Percentiles rank a stretch among this genome's conserved stretches.
Evolutionary conservation across 352 stramenopile genomes (phyloP).

Genomic region (Elongisporangium anandrum): DNA sequence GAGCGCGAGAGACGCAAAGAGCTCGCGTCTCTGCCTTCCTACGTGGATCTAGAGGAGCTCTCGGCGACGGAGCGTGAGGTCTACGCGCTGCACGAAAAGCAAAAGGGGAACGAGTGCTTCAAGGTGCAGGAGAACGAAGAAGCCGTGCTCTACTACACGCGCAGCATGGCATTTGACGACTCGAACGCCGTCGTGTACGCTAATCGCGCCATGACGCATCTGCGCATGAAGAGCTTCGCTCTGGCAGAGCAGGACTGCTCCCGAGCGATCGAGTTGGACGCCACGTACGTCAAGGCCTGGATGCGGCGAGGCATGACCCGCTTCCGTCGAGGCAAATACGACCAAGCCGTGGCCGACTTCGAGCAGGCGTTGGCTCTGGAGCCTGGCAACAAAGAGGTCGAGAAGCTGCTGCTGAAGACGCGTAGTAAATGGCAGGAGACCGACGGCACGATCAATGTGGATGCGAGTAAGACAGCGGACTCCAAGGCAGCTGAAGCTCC

Average conservation of each 20-base stretch:
- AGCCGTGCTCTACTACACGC: slow-evolving; percentile 85
- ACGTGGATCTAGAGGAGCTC: slow-evolving; percentile 50
- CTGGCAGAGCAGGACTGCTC: slow-evolving; percentile 86
- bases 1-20: slow-evolving; percentile 43
- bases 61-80: slow-evolving; percentile 44
- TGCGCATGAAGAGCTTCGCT: slow-evolving; percentile 81
- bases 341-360: slow-evolving; percentile 81
- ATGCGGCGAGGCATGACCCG: slow-evolving; percentile 84
- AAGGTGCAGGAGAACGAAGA: slow-evolving; percentile 79
- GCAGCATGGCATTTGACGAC: slow-evolving; percentile 82
- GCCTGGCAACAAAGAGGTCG: slow-evolving; percentile 63
- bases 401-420: slow-evolving; percentile 75
- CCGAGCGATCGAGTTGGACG: slow-evolving; percentile 68
- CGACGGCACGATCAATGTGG: slow-evolving; percentile 23
- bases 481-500: neutral
- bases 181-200: slow-evolving; percentile 74
- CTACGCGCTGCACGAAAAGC: slow-evolving; percentile 77
- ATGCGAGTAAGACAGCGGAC: slow-evolving; percentile 4
- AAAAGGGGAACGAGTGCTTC: slow-evolving; percentile 95
- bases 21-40: slow-evolving; percentile 50
- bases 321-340: slow-evolving; percentile 84
- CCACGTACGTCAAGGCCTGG: slow-evolving; percentile 86
- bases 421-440: slow-evolving; percentile 67
- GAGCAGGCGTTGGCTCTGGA: slow-evolving; percentile 59
- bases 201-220: slow-evolving; percentile 82